These are phyloP conservation scores for Termitomyces sp. DNA, from an alignment of 768 basidiomycete genomes.

Conservation along the genomic window DNA sequence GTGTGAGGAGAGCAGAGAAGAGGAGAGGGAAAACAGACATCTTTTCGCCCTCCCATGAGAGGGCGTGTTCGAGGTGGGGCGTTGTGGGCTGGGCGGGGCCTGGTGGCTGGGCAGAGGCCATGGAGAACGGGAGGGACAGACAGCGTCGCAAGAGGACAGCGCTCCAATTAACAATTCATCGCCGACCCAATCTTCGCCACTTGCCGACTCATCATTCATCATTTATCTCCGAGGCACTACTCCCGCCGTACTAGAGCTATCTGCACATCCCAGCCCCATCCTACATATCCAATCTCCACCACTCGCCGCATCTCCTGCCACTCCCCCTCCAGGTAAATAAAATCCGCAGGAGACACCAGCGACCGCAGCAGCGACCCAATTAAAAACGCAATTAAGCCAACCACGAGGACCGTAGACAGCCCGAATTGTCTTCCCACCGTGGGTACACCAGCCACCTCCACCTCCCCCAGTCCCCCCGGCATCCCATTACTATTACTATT, in stretches of 20 bases:
- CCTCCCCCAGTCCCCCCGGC: conserved; percentile 35
- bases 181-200: conserved; percentile 28
- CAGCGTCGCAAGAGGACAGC: conserved; percentile 18
- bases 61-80: conserved; percentile 20
- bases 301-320: conserved; percentile 88
- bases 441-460: conserved; percentile 18
- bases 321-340: conserved; percentile 74
- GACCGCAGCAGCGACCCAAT: conserved; percentile 89
- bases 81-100: conserved; percentile 20
- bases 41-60: conserved; percentile 83
- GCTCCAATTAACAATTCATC: conserved; percentile 18
- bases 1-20: neutral
- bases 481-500: conserved; percentile 11
- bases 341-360: conserved; percentile 86
- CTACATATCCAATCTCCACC: conserved; percentile 76
- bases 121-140: conserved; percentile 16
- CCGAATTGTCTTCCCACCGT: conserved; percentile 30
- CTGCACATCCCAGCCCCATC: conserved; percentile 87
- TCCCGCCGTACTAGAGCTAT: conserved; percentile 80
- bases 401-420: conserved; percentile 61
- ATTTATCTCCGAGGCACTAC: conserved; percentile 22
- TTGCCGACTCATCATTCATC: conserved; percentile 20
- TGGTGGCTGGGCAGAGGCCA: conserved; percentile 27
- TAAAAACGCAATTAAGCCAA: conserved; percentile 85
- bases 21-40: conserved; percentile 50